phyloP scores from a whole-genome alignment of 441 rosid genomes.

The Mallotus japonicus region DNA sequence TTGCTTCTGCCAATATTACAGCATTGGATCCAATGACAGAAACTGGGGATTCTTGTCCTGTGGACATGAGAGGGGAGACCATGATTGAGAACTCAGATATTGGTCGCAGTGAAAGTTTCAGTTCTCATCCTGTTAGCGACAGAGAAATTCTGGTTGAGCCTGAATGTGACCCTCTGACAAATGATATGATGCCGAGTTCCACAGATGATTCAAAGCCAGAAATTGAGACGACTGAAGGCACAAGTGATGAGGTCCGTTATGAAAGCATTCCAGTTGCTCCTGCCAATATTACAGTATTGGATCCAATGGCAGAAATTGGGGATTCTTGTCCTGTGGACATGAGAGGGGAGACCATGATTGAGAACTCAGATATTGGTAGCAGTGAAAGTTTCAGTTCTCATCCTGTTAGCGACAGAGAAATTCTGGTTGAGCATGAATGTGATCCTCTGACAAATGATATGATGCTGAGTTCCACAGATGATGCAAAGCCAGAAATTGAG shows the following conservation, averaged over 20 bases:
- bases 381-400: constrained; percentile 23
- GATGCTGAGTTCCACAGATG: constrained; percentile 20
- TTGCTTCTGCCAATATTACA: constrained; percentile 16
- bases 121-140: constrained; percentile 18
- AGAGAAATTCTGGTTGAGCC: constrained; percentile 12
- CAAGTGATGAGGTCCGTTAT: constrained; percentile 21
- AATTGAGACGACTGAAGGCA: constrained; percentile 30
- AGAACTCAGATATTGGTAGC: constrained; percentile 19
- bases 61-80: constrained; percentile 20
- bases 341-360: constrained; percentile 24
- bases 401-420: constrained; percentile 15
- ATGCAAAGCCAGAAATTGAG: constrained; percentile 29
- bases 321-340: constrained; percentile 27
- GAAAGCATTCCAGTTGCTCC: constrained; percentile 27
- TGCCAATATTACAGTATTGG: not conserved
- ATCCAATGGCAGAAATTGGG: constrained; percentile 14
- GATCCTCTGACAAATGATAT: constrained; percentile 17
- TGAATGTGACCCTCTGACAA: constrained; percentile 20
- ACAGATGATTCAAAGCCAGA: constrained; percentile 28
- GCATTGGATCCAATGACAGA: constrained; percentile 13
- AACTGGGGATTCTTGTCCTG: constrained; percentile 22
- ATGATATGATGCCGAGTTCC: constrained; percentile 18
- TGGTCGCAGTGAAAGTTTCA: constrained; percentile 23
- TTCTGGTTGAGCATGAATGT: constrained; percentile 17
- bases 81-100: constrained; percentile 25